A percentile compares a stretch with the other conserved stretches of the same genome.
phyloP scores from a whole-genome alignment of 805 yeast genomes.

The Yarrowia divulgata region DNA sequence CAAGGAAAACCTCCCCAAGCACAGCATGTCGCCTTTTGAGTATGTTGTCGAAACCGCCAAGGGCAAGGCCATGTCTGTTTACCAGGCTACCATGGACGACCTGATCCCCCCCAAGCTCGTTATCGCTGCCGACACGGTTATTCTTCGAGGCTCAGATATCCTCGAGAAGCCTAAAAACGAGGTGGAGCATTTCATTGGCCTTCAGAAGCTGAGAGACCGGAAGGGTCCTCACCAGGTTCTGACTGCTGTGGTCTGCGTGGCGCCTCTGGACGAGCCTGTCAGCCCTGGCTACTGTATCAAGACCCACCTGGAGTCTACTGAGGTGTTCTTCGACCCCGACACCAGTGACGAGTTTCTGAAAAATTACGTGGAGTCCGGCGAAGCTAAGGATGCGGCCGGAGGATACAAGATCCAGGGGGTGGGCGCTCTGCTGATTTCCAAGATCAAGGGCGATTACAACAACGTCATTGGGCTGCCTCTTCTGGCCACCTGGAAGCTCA shows the following conservation, averaged over 20 bases:
- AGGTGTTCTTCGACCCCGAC: conserved; percentile 50
- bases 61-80: conserved; percentile 70
- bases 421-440: conserved; percentile 62
- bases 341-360: conserved; percentile 64
- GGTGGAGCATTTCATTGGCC: conserved; percentile 58
- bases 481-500: conserved; percentile 58
- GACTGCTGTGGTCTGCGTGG: conserved; percentile 62
- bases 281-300: conserved; percentile 54
- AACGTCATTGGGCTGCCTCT: conserved; percentile 91
- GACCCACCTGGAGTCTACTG: conserved; percentile 55
- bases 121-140: conserved; percentile 79
- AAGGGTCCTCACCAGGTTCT: conserved; percentile 57
- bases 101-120: conserved; percentile 50
- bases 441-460: conserved; percentile 78
- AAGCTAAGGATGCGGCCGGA: conserved; percentile 87
- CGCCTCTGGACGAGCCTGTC: conserved; percentile 53
- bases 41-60: conserved; percentile 77
- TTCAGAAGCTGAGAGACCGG: conserved; percentile 60
- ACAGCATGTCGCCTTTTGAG: conserved; percentile 56
- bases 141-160: conserved; percentile 65
- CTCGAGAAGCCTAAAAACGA: conserved; percentile 78
- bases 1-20: conserved; percentile 76
- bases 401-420: conserved; percentile 91
- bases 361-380: conserved; percentile 70
- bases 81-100: conserved; percentile 53